phyloP scores from a whole-genome alignment of 1,284 basidiomycete genomes.

The Abortiporus biennis region DNA sequence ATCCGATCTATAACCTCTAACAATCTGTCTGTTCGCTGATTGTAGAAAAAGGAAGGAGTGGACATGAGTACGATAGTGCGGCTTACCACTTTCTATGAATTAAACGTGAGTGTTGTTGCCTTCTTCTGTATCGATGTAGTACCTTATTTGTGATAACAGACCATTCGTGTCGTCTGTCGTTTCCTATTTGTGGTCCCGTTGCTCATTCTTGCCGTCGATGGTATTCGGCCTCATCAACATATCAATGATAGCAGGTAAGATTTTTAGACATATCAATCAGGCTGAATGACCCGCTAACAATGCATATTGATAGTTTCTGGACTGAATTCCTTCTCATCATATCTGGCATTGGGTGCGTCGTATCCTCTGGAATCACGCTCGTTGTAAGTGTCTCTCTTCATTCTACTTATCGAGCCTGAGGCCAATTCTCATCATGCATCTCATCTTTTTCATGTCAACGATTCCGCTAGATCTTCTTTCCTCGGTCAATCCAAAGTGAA shows the following conservation, averaged over 20 bases:
- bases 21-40: too few species aligned
- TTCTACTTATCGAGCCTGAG: background rate
- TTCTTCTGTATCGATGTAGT: background rate
- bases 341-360: slow-evolving; percentile 49
- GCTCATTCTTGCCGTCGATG: slow-evolving; percentile 61
- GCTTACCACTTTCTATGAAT: slow-evolving; percentile 69
- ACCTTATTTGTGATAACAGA: slow-evolving; percentile 30
- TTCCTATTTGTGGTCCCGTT: slow-evolving; percentile 61
- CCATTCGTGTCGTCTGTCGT: slow-evolving; percentile 63
- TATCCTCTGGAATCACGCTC: slow-evolving; percentile 70
- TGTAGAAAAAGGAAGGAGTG: slow-evolving; percentile 51
- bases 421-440: background rate
- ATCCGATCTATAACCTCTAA: too few species aligned
- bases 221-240: slow-evolving; percentile 49
- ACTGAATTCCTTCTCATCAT: slow-evolving; percentile 57
- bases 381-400: slow-evolving; percentile 41
- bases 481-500: slow-evolving; percentile 62
- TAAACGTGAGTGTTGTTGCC: slow-evolving; percentile 51
- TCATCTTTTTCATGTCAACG: background rate
- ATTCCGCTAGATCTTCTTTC: slow-evolving; percentile 63
- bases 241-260: slow-evolving; percentile 55
- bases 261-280: background rate
- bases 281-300: background rate
- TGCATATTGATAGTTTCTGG: slow-evolving; percentile 17
- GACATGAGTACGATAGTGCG: slow-evolving; percentile 59